A percentile compares a stretch with the other conserved stretches of the same genome.
Conservation (phyloP, 1,284 basidiomycete species). For the Malassezia sp. region DNA sequence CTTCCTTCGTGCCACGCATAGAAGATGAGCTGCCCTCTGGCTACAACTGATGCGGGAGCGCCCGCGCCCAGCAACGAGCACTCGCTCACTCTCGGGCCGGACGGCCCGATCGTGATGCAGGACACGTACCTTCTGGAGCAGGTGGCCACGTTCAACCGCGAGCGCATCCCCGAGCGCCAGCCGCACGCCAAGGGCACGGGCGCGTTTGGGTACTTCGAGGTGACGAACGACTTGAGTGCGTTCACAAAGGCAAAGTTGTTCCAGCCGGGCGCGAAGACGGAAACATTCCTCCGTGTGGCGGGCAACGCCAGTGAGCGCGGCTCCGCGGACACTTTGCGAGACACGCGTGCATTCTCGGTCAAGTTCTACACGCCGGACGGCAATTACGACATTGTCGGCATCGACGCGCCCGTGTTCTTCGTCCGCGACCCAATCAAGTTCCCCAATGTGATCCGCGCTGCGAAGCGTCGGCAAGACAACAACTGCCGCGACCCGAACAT, state of each 20-base stretch:
- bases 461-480: no score
- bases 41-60: slow-evolving; percentile 10
- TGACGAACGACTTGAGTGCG: slow-evolving; percentile 63
- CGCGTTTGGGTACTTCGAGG: slow-evolving; percentile 82
- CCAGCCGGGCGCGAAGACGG: background rate
- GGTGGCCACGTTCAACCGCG: slow-evolving; percentile 79
- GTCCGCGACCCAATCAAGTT: slow-evolving; percentile 47
- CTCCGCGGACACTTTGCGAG: slow-evolving; percentile 68
- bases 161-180: slow-evolving; percentile 88
- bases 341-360: slow-evolving; percentile 81
- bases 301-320: slow-evolving; percentile 37
- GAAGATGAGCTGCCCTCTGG: no score
- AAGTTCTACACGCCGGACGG: slow-evolving; percentile 82
- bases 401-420: slow-evolving; percentile 43
- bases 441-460: slow-evolving; percentile 81
- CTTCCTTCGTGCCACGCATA: no score
- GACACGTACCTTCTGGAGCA: slow-evolving; percentile 51
- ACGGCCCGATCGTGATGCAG: slow-evolving; percentile 19
- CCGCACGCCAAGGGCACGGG: slow-evolving; percentile 54
- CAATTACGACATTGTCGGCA: slow-evolving; percentile 20
- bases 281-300: background rate
- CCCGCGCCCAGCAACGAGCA: slow-evolving; percentile 1
- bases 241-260: slow-evolving; percentile 58
- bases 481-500: no score
- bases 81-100: slow-evolving; percentile 6